Conservation (phyloP, 2,329 filamentous ascomycete genomes). For the Phaeophleospora eucalypticola region DNA sequence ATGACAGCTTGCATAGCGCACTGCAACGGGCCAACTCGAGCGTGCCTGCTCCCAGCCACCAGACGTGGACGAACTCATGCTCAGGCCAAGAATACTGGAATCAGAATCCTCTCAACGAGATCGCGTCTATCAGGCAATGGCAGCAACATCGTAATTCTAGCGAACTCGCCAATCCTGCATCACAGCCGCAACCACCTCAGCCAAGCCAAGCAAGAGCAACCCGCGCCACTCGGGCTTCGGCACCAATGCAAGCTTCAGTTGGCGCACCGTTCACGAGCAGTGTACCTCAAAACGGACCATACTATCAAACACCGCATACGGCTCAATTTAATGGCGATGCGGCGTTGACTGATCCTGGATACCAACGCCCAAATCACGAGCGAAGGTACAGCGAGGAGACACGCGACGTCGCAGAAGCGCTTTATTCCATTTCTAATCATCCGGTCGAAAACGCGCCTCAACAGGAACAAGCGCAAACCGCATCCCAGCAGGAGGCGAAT, state of each 20-base stretch:
- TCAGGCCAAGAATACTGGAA: conserved; percentile 23
- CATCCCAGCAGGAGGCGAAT: neutral
- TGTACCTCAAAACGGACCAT: neutral
- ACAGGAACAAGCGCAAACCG: neutral
- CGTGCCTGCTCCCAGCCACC: conserved; percentile 14
- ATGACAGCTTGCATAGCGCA: conserved; percentile 10
- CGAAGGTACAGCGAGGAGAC: conserved; percentile 21
- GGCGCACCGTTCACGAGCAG: neutral
- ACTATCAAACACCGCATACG: neutral
- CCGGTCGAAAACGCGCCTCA: conserved; percentile 3
- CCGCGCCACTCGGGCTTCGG: too few species aligned
- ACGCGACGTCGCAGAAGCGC: conserved; percentile 18
- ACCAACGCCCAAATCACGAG: conserved; percentile 1
- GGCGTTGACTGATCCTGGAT: neutral
- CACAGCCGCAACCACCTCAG: neutral
- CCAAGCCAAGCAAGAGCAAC: neutral
- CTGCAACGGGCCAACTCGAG: conserved; percentile 11
- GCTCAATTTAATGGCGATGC: neutral
- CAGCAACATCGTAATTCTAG: conserved; percentile 10
- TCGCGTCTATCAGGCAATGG: conserved; percentile 19
- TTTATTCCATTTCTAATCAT: conserved; percentile 21
- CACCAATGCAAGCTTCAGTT: too few species aligned
- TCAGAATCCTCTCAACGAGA: conserved; percentile 12
- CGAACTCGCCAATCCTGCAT: neutral
- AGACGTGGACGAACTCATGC: conserved; percentile 17